Evolutionary conservation across 192 early-diverging fungal species (phyloP), one percentile per base, ranked within the genome.

Genomic region (Geosiphon pyriformis): DNA sequence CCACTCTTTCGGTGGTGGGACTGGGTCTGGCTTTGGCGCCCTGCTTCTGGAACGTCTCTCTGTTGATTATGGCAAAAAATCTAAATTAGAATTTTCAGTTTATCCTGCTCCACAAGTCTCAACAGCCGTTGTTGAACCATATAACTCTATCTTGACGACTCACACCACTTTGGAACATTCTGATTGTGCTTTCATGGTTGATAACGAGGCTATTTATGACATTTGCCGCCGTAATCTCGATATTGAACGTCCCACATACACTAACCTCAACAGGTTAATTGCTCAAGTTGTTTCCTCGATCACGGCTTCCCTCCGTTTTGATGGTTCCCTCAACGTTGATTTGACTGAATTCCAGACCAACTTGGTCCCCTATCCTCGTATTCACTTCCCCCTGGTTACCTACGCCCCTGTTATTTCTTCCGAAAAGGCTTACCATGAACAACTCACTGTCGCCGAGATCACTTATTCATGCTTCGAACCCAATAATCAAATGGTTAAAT

Each of bases 61-160:
- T 18, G 95, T 96, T 61, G 97, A 99, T 85, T 99, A 99, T 81
- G 95, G 97, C 78, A 99, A 99, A 80, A 99, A 99, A 89, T 96
- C 94, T 78, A 99, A 99, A 89, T 90, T 99, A 72, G 95, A 98
- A 85, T 98, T 98, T 83, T 95, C 94, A 3, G 94, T 98, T 35
- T 98, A 98, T 86, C 96, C 96, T 15, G 95, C 96, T 42, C 96
- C 96, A 59, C 94, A 93, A 78, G 90, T 98, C 55, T 91, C 95
- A 70, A 98, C 94, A 66, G 89, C 94, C 4, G 93, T 97, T 60
- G 94, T 98, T 42, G 94, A 97, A 83, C 94, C 95, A 61, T 97
- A 96, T 85, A 96, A 98, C 89, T 97, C 96, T 67, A 97, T 98
- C 78, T 81, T 98, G 82, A 97, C 94, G 77, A 98, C 96, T 52